These are phyloP conservation scores for Starmera amethionina DNA, from an alignment of 805 yeast species.

Conservation along the genomic window DNA sequence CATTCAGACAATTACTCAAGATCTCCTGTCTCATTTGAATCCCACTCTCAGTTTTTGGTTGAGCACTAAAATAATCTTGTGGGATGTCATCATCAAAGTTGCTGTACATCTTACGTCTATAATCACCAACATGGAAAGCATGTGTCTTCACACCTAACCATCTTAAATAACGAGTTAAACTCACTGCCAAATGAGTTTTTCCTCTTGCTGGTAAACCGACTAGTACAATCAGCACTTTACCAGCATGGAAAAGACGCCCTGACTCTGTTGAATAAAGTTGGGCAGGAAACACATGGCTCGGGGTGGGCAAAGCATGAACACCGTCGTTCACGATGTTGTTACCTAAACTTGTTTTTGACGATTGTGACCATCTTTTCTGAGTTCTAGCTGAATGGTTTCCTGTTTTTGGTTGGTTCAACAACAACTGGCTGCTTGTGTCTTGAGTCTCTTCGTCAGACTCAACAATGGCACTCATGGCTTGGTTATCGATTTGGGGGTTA, in stretches of 20 bases:
- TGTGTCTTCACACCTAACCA: slow-evolving; percentile 96
- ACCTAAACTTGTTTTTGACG: slow-evolving; percentile 9
- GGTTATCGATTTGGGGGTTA: not conserved
- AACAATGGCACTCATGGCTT: slow-evolving; percentile 20
- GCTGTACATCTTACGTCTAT: slow-evolving; percentile 45
- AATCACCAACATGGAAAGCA: slow-evolving; percentile 86
- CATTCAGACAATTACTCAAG: slow-evolving; percentile 53
- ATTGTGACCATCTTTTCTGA: slow-evolving; percentile 36
- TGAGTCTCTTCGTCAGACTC: slow-evolving; percentile 28
- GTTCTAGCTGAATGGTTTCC: slow-evolving; percentile 51
- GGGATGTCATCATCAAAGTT: slow-evolving; percentile 39
- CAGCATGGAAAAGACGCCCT: slow-evolving; percentile 92
- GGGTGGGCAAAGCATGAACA: slow-evolving; percentile 55
- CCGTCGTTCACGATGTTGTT: slow-evolving; percentile 32
- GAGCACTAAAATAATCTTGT: slow-evolving; percentile 59
- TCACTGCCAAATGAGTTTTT: slow-evolving; percentile 85
- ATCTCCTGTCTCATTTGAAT: slow-evolving; percentile 45
- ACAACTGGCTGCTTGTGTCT: not conserved
- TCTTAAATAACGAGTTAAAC: slow-evolving; percentile 81
- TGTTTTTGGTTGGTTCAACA: slow-evolving; percentile 25
- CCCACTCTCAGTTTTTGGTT: slow-evolving; percentile 38
- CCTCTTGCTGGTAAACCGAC: slow-evolving; percentile 96
- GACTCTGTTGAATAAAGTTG: slow-evolving; percentile 89
- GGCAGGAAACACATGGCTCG: slow-evolving; percentile 74
- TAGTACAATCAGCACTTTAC: slow-evolving; percentile 78